These are phyloP conservation scores for Backusella parvicylindrica DNA, from an alignment of 192 early-diverging fungal species.

Conservation along the genomic window DNA sequence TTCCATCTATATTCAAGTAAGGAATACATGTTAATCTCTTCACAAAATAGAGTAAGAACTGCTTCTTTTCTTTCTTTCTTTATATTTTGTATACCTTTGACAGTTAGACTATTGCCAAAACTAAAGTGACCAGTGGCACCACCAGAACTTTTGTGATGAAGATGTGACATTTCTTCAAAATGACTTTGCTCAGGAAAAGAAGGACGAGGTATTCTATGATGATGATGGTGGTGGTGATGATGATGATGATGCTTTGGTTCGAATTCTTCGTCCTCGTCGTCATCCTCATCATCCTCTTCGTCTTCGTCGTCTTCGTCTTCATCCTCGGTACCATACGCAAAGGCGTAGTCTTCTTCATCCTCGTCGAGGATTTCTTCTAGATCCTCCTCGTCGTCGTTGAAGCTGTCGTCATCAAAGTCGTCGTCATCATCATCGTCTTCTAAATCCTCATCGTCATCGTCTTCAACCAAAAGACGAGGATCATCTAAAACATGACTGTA, in stretches of 20 bases:
- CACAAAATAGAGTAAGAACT: background rate
- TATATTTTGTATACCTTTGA: too few relatives aligned
- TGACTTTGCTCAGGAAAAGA: background rate
- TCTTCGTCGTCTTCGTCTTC: conserved; percentile 8
- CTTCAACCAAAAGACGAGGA: conserved; percentile 38
- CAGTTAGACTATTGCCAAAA: conserved; percentile 74
- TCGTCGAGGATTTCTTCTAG: conserved; percentile 41
- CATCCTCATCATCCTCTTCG: background rate
- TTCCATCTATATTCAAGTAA: conserved; percentile 42
- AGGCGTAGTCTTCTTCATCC: conserved; percentile 13
- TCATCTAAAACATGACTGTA: conserved; percentile 9
- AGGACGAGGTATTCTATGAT: background rate
- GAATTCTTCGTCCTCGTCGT: conserved; percentile 2
- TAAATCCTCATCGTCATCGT: conserved; percentile 38
- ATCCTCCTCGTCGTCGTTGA: conserved; percentile 59
- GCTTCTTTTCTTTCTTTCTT: background rate
- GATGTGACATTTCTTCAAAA: background rate
- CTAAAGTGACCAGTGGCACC: conserved; percentile 41
- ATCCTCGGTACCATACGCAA: conserved; percentile 3
- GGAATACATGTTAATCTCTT: background rate
- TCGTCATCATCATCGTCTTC: conserved; percentile 48
- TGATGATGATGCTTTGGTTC: background rate
- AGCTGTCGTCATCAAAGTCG: conserved; percentile 46
- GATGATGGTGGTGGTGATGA: background rate
- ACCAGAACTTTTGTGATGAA: background rate